A percentile compares a stretch with the other conserved stretches of the same genome.
Evolutionary conservation across 768 basidiomycete genomes (phyloP).

Genomic region (Auricularia cornea): DNA sequence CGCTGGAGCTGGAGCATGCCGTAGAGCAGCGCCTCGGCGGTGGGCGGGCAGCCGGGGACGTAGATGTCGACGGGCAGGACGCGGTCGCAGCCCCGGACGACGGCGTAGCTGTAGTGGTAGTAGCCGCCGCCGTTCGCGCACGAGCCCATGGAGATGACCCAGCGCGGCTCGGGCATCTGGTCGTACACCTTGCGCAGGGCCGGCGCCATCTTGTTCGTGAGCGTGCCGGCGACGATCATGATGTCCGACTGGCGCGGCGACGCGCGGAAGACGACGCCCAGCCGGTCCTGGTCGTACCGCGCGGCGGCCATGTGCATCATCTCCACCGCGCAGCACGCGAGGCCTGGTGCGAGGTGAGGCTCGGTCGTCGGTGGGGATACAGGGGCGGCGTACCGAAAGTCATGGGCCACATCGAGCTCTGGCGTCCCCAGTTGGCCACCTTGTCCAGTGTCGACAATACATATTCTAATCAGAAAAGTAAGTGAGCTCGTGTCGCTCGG

Average conservation of each 20-base stretch:
- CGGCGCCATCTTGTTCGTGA: slow-evolving; percentile 99
- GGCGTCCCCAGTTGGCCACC: slow-evolving; percentile 93
- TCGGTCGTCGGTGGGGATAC: background rate
- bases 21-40: slow-evolving; percentile 94
- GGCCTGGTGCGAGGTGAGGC: slow-evolving; percentile 40
- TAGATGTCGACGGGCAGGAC: slow-evolving; percentile 99
- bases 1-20: slow-evolving; percentile 95
- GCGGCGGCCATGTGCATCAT: slow-evolving; percentile 99
- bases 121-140: slow-evolving; percentile 98
- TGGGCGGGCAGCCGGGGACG: slow-evolving; percentile 90
- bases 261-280: slow-evolving; percentile 98
- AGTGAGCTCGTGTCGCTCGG: slow-evolving; percentile 1
- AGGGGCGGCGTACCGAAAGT: slow-evolving; percentile 56
- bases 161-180: slow-evolving; percentile 99
- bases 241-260: slow-evolving; percentile 95
- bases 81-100: slow-evolving; percentile 96
- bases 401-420: slow-evolving; percentile 99
- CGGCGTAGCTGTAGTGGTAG: slow-evolving; percentile 98
- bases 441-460: slow-evolving; percentile 95
- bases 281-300: slow-evolving; percentile 94
- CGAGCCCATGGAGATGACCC: slow-evolving; percentile 99
- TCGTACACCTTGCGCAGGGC: slow-evolving; percentile 94
- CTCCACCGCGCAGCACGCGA: slow-evolving; percentile 98
- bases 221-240: slow-evolving; percentile 98
- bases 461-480: slow-evolving; percentile 54